A percentile compares a stretch with the other conserved stretches of the same genome.
phyloP scores from a whole-genome alignment of 306 rosid species.

The Rosa lucieae region DNA sequence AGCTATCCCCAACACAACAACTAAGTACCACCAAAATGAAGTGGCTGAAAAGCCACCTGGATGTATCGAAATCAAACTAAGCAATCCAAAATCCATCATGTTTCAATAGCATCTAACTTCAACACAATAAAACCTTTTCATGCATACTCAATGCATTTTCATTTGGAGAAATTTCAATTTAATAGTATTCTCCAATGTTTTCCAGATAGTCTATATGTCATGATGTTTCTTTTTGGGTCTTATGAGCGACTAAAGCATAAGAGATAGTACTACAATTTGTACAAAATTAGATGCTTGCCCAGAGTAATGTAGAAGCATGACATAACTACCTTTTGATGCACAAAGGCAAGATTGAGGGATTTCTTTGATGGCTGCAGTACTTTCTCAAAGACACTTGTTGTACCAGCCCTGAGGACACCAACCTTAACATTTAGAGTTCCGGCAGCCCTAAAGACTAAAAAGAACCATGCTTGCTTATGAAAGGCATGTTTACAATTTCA shows the following conservation, averaged over 20 bases:
- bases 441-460: conserved; percentile 62
- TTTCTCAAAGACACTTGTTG: conserved; percentile 79
- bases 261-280: conserved; percentile 19
- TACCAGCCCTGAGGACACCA: conserved; percentile 92
- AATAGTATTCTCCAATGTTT: not conserved
- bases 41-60: not conserved
- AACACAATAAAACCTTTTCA: not conserved
- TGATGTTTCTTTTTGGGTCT: conserved; percentile 8
- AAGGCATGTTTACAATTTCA: no score
- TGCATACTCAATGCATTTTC: not conserved
- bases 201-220: not conserved
- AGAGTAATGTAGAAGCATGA: not conserved
- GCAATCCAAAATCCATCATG: not conserved
- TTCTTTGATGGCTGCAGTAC: conserved; percentile 49
- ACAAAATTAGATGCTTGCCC: conserved; percentile 13
- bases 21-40: not conserved
- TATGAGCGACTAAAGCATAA: conserved; percentile 20
- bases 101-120: not conserved
- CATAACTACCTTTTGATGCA: conserved; percentile 79
- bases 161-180: not conserved
- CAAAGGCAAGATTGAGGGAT: conserved; percentile 71
- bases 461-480: conserved; percentile 17
- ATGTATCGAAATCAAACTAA: not conserved
- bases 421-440: conserved; percentile 72
- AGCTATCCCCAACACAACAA: not conserved